phyloP scores from a whole-genome alignment of 2,329 filamentous ascomycete genomes.

The Escovopsis sp. region DNA sequence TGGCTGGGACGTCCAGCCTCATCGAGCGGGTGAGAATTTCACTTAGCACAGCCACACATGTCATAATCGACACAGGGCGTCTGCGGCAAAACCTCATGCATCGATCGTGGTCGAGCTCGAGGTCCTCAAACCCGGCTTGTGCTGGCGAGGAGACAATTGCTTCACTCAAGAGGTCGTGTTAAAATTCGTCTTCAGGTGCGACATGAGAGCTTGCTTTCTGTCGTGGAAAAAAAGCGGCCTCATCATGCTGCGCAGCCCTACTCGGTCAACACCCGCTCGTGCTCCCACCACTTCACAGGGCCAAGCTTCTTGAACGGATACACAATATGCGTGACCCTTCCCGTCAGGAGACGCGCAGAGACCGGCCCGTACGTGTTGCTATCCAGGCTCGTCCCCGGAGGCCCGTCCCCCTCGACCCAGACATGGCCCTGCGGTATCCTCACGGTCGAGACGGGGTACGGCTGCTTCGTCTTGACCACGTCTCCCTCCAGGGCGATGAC shows the following conservation, averaged over 20 bases:
- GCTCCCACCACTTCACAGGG: conserved; percentile 42
- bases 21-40: no score
- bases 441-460: conserved; percentile 40
- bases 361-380: conserved; percentile 87
- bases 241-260: background rate
- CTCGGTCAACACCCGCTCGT: conserved; percentile 17
- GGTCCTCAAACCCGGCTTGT: no score
- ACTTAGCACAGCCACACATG: no score
- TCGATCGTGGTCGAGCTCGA: no score
- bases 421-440: conserved; percentile 71
- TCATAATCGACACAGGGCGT: no score
- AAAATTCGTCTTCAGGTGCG: no score
- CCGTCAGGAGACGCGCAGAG: conserved; percentile 58
- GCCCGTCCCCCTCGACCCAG: conserved; percentile 89
- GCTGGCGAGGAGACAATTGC: no score
- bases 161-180: no score
- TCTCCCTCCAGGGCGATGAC: conserved; percentile 74
- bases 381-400: conserved; percentile 55
- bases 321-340: conserved; percentile 57
- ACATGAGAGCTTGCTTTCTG: no score
- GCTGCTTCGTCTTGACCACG: conserved; percentile 48
- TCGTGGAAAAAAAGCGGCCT: no score
- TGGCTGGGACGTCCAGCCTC: no score
- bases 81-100: no score
- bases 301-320: conserved; percentile 51